Conservation (phyloP, 345 rosid species). For the Euphorbia tirucalli region DNA sequence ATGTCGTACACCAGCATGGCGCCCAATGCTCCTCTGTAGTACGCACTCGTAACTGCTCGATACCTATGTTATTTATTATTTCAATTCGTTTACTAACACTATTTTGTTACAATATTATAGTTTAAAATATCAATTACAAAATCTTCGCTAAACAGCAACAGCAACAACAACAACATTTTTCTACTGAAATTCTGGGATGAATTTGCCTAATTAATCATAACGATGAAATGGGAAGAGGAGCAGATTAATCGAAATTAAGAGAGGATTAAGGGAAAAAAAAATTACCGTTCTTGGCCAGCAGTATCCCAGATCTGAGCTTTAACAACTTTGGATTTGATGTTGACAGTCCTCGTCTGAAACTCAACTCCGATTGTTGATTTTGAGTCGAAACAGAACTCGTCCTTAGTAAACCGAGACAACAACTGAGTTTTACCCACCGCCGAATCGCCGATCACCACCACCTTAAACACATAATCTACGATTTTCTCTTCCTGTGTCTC, state of each 20-base stretch:
- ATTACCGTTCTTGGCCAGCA: conserved; percentile 90
- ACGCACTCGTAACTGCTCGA: conserved; percentile 79
- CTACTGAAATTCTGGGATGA: neutral
- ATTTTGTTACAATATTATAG: too few species aligned
- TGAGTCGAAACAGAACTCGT: conserved; percentile 67
- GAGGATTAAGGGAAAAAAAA: neutral
- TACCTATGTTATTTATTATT: conserved; percentile 36
- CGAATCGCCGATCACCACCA: conserved; percentile 82
- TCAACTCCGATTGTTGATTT: conserved; percentile 88
- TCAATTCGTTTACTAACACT: too few species aligned
- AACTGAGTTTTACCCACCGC: conserved; percentile 83
- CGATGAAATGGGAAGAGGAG: too few species aligned
- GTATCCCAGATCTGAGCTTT: conserved; percentile 99
- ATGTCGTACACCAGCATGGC: conserved; percentile 76
- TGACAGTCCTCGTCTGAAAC: conserved; percentile 74
- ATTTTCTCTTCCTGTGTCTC: conserved; percentile 40
- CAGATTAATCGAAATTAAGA: too few species aligned
- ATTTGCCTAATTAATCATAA: too few species aligned
- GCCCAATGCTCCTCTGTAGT: conserved; percentile 73
- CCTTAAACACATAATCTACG: conserved; percentile 70
- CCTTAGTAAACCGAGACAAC: conserved; percentile 66
- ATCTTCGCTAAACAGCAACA: too few species aligned
- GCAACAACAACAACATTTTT: too few species aligned
- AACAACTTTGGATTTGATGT: conserved; percentile 53
- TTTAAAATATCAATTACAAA: too few species aligned